Conservation (phyloP, 345 rosid genomes). For the Xanthoceras sorbifolium region DNA sequence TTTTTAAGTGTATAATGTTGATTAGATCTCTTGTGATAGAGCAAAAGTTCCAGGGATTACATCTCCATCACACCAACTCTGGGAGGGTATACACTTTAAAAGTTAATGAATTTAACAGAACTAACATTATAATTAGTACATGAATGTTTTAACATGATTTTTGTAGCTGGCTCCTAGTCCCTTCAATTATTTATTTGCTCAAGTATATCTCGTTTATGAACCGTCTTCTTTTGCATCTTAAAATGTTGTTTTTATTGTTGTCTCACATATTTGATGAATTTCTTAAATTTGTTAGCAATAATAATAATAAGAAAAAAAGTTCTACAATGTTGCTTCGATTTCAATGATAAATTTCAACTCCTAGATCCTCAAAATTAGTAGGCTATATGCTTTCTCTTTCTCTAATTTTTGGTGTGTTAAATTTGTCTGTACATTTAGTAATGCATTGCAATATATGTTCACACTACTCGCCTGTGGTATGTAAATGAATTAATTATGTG, state of each 20-base stretch:
- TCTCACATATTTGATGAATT: not conserved
- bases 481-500: slow-evolving; percentile 19
- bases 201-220: not conserved
- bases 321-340: not conserved
- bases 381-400: not conserved
- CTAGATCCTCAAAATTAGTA: not conserved
- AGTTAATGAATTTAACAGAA: not conserved
- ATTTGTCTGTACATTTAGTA: not conserved
- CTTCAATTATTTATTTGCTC: not conserved
- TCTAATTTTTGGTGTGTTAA: not conserved
- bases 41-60: not conserved
- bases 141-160: not conserved
- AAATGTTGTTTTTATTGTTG: not conserved
- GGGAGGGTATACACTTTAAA: not conserved
- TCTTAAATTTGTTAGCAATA: not conserved
- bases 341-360: not conserved
- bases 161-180: not conserved
- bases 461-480: not conserved
- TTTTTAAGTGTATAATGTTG: not conserved
- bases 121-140: not conserved
- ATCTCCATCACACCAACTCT: not conserved
- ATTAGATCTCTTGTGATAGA: not conserved
- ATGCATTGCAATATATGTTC: not conserved
- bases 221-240: not conserved
- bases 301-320: not conserved